phyloP scores from a whole-genome alignment of 228 moss, liverwort and hornwort genomes.

The Sphagnum fallax region DNA sequence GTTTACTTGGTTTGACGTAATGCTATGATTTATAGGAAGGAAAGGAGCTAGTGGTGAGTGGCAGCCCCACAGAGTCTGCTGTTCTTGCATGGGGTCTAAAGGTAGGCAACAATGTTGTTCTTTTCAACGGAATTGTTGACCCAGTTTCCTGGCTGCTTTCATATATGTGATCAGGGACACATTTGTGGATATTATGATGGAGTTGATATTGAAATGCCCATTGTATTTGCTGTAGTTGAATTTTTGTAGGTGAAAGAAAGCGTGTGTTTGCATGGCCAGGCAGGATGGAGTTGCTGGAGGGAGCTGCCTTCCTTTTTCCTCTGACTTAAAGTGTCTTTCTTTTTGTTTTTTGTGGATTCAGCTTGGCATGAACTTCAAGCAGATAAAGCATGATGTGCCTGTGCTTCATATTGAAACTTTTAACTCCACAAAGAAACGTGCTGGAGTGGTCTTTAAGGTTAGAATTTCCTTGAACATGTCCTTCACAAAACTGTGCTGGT shows the following conservation, averaged over 20 bases:
- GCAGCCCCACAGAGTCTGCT: constrained; percentile 88
- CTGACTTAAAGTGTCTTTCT: too few relatives aligned
- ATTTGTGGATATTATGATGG: neutral
- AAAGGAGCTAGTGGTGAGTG: constrained; percentile 52
- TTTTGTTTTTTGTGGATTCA: constrained; percentile 8
- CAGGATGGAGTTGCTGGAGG: too few relatives aligned
- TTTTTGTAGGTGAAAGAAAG: neutral
- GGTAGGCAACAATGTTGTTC: constrained; percentile 15
- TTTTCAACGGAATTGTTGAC: neutral
- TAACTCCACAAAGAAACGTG: constrained; percentile 80
- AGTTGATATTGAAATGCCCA: neutral
- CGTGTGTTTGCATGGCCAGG: too few relatives aligned
- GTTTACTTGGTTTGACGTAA: neutral
- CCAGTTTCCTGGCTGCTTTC: too few relatives aligned
- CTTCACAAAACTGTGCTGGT: neutral
- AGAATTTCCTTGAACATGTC: neutral
- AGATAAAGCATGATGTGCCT: constrained; percentile 22
- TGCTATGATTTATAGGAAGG: constrained; percentile 29
- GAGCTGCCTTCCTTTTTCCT: too few relatives aligned
- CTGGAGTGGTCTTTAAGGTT: constrained; percentile 64
- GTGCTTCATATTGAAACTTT: constrained; percentile 81
- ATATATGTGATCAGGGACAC: neutral
- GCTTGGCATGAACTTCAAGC: constrained; percentile 81
- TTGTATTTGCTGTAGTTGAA: neutral
- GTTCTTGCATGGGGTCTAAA: constrained; percentile 76